Percentiles rank a stretch among this genome's conserved stretches.
Evolutionary conservation across 2,329 filamentous ascomycete species (phyloP).

Genomic region (Stagonosporopsis vannaccii): DNA sequence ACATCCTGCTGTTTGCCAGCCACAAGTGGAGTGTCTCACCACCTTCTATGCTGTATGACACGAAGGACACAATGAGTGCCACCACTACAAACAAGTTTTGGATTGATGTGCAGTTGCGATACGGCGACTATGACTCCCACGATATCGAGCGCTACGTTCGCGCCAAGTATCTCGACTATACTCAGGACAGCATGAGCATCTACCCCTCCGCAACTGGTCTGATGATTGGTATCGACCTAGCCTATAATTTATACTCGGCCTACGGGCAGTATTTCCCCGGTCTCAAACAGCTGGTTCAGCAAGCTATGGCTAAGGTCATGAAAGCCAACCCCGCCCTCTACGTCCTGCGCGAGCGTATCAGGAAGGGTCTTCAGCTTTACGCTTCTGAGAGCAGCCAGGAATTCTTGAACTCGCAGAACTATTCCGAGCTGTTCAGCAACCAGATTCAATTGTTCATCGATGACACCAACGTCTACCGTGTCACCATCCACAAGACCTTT

Average conservation of each 20-base stretch:
- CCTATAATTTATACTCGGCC: constrained; percentile 97
- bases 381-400: constrained; percentile 99
- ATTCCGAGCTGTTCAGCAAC: constrained; percentile 98
- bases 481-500: constrained; percentile 99
- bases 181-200: constrained; percentile 97
- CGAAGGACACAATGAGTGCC: constrained; percentile 91
- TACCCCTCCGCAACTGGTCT: constrained; percentile 96
- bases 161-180: constrained; percentile 98
- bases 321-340: constrained; percentile 98
- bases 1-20: constrained; percentile 94
- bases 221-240: constrained; percentile 97
- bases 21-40: constrained; percentile 99
- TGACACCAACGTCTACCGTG: constrained; percentile 98
- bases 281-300: constrained; percentile 91
- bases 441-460: constrained; percentile 99
- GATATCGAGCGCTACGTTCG: constrained; percentile 98
- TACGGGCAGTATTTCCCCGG: constrained; percentile 99
- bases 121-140: constrained; percentile 98
- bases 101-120: constrained; percentile 95
- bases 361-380: constrained; percentile 97
- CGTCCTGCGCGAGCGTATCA: constrained; percentile 94
- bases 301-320: constrained; percentile 99
- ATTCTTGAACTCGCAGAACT: constrained; percentile 99
- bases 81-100: constrained; percentile 99
- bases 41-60: constrained; percentile 92